These are phyloP conservation scores for Spatholobus suberectus DNA, from an alignment of 306 rosid species.

Conservation along the genomic window DNA sequence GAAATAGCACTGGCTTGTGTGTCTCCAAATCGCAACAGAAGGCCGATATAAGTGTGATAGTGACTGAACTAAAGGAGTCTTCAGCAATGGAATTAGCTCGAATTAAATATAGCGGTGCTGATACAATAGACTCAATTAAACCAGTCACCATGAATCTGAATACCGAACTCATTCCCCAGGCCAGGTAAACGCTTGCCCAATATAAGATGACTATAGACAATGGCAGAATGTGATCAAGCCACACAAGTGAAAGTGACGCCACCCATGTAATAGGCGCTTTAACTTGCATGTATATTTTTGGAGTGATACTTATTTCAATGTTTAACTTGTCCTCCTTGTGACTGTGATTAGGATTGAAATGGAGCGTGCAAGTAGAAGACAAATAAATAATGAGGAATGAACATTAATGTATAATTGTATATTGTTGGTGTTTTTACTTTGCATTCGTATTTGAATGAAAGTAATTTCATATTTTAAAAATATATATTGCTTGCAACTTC, in stretches of 20 bases:
- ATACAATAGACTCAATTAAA: neutral
- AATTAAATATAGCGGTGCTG: neutral
- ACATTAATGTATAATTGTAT: neutral
- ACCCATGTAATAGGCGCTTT: too few relatives aligned
- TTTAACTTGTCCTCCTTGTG: neutral
- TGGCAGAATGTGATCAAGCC: too few relatives aligned
- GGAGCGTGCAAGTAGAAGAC: neutral
- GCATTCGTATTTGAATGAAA: neutral
- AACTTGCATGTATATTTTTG: neutral
- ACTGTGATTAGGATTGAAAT: neutral
- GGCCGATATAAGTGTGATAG: constrained; percentile 55
- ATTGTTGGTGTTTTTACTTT: neutral
- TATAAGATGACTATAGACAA: too few relatives aligned
- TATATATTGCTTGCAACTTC: too few relatives aligned
- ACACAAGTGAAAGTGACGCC: neutral
- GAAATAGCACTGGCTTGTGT: constrained; percentile 59
- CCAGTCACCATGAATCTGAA: neutral
- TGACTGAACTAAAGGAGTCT: constrained; percentile 50
- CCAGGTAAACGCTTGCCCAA: neutral
- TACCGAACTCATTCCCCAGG: neutral
- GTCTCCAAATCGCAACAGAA: constrained; percentile 8
- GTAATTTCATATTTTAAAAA: too few relatives aligned
- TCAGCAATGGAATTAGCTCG: constrained; percentile 33
- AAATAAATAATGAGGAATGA: neutral
- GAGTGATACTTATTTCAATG: neutral